These are phyloP conservation scores for Wallacemonas sp. DNA, from an alignment of 208 protist species.

Conservation along the genomic window DNA sequence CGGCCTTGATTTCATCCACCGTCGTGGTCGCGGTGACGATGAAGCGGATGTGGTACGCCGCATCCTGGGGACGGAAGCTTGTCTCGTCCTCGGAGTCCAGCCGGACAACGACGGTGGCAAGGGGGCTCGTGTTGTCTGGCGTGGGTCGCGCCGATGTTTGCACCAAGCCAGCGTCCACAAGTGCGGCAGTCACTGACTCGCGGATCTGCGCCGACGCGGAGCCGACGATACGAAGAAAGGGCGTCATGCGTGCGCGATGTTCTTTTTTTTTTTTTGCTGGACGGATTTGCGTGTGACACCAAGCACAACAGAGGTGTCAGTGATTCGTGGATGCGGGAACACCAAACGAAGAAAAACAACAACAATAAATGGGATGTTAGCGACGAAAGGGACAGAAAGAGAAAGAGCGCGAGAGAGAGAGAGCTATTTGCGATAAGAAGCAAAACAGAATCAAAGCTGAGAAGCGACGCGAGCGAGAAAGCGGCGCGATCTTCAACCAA, in stretches of 20 bases:
- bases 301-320: too few relatives aligned
- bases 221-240: constrained; percentile 32
- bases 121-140: background rate
- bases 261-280: background rate
- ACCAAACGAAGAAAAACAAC: constrained; percentile 1
- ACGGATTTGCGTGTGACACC: background rate
- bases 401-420: constrained; percentile 15
- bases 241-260: constrained; percentile 9
- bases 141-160: background rate
- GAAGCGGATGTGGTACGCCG: constrained; percentile 55
- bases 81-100: constrained; percentile 44
- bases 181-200: constrained; percentile 17
- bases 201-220: constrained; percentile 25
- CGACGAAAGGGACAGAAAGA: background rate
- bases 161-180: constrained; percentile 18
- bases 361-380: constrained; percentile 3
- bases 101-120: constrained; percentile 28
- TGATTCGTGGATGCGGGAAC: too few relatives aligned
- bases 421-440: background rate
- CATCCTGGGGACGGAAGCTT: constrained; percentile 24
- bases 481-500: background rate
- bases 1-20: constrained; percentile 32
- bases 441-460: too few relatives aligned
- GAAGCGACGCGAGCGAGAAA: too few relatives aligned
- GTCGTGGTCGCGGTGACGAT: constrained; percentile 45